These are phyloP conservation scores for Thalassiosira livingstoniorum DNA, from an alignment of 352 stramenopile genomes.

Conservation along the genomic window DNA sequence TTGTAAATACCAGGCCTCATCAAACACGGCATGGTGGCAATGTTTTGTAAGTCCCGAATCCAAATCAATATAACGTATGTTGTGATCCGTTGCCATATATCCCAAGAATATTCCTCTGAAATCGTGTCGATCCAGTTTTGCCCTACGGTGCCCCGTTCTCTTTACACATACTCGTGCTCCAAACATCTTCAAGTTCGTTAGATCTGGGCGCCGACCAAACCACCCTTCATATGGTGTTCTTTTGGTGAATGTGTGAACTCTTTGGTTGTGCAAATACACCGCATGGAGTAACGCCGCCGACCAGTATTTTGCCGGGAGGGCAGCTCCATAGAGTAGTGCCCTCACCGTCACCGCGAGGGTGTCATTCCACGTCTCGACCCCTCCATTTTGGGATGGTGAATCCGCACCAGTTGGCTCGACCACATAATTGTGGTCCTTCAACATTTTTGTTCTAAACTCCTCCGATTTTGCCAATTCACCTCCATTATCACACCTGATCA, in stretches of 20 bases:
- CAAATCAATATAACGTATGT: too few species aligned
- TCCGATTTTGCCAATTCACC: not conserved
- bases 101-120: not conserved
- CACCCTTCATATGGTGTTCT: not conserved
- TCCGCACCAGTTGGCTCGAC: not conserved
- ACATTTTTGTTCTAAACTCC: not conserved
- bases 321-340: not conserved
- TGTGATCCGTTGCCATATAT: not conserved
- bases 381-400: not conserved
- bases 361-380: not conserved
- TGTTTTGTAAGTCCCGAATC: too few species aligned
- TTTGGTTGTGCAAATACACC: not conserved
- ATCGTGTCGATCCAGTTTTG: not conserved
- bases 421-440: not conserved
- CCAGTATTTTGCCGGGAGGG: not conserved
- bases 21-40: too few species aligned
- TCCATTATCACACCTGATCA: not conserved
- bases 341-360: too few species aligned
- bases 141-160: not conserved
- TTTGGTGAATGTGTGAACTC: not conserved
- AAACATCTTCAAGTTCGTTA: not conserved
- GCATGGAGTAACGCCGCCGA: not conserved
- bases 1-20: too few species aligned
- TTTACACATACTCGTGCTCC: not conserved
- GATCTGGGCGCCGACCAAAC: not conserved